Percentiles rank a stretch among this genome's conserved stretches.
Conservation (phyloP, 306 rosid genomes). For the Ormosia semicastrata region DNA sequence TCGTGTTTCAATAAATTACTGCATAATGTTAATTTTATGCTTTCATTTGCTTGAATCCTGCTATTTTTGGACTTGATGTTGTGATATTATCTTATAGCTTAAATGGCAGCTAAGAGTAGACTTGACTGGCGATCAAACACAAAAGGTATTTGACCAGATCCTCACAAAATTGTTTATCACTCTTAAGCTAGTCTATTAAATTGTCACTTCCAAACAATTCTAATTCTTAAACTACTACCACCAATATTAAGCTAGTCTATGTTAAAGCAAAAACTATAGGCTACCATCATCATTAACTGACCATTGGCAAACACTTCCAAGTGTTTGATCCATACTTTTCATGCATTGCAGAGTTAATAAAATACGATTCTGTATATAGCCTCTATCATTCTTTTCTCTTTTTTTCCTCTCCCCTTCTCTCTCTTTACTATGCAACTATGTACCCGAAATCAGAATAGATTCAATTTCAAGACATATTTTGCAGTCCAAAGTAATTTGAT, state of each 20-base stretch:
- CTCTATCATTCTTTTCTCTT: neutral
- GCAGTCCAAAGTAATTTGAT: neutral
- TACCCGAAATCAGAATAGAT: neutral
- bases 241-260: neutral
- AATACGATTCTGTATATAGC: neutral
- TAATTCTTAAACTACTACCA: too few species aligned
- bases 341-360: neutral
- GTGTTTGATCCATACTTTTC: neutral
- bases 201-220: too few species aligned
- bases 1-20: neutral
- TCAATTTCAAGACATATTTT: neutral
- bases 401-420: neutral
- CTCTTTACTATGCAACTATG: neutral
- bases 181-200: too few species aligned
- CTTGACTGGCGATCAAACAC: slow-evolving; percentile 68
- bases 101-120: slow-evolving; percentile 73
- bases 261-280: neutral
- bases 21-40: neutral
- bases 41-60: slow-evolving; percentile 5
- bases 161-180: too few species aligned
- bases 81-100: slow-evolving; percentile 1
- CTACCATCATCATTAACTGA: neutral
- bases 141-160: slow-evolving; percentile 59
- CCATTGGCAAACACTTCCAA: neutral
- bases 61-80: neutral